Percentiles rank a stretch among this genome's conserved stretches.
phyloP scores from a whole-genome alignment of 495 filamentous ascomycete species.

The Staphylotrichum longicolle region DNA sequence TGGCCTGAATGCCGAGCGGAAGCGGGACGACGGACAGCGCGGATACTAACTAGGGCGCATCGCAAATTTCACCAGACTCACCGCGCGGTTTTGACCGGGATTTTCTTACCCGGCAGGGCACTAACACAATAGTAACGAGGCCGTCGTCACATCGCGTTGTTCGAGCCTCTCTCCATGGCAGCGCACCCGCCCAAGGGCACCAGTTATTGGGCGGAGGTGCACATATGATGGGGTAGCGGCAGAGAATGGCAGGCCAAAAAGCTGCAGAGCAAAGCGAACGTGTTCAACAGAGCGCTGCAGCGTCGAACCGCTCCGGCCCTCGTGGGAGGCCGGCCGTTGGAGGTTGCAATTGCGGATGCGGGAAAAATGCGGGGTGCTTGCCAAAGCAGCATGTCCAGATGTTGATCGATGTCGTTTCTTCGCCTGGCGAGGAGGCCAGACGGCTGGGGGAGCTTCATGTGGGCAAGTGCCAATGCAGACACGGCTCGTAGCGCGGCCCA shows the following conservation, averaged over 20 bases:
- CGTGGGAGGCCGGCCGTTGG: constrained; percentile 10
- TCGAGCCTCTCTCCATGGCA: background rate
- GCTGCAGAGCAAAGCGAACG: background rate
- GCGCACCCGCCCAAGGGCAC: too few species aligned
- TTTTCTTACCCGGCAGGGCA: constrained; percentile 8
- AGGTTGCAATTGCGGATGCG: constrained; percentile 7
- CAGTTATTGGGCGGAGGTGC: constrained; percentile 8
- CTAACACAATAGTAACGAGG: constrained; percentile 7
- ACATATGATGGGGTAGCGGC: constrained; percentile 26
- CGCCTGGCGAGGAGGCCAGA: background rate
- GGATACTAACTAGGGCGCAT: background rate
- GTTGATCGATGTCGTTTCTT: background rate
- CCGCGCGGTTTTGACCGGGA: constrained; percentile 12
- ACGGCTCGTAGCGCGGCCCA: constrained; percentile 32
- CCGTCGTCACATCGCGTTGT: constrained; percentile 27
- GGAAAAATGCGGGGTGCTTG: constrained; percentile 10
- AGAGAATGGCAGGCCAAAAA: constrained; percentile 22
- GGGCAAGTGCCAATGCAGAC: constrained; percentile 27
- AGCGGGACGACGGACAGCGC: background rate
- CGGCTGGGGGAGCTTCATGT: constrained; percentile 1
- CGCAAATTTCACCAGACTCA: background rate
- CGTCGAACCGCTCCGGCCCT: background rate
- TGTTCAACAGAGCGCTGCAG: background rate
- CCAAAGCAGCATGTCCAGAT: constrained; percentile 1
- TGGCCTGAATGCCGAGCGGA: background rate